A percentile compares a stretch with the other conserved stretches of the same genome.
phyloP scores from a whole-genome alignment of 495 filamentous ascomycete genomes.

The Monascus purpureus region DNA sequence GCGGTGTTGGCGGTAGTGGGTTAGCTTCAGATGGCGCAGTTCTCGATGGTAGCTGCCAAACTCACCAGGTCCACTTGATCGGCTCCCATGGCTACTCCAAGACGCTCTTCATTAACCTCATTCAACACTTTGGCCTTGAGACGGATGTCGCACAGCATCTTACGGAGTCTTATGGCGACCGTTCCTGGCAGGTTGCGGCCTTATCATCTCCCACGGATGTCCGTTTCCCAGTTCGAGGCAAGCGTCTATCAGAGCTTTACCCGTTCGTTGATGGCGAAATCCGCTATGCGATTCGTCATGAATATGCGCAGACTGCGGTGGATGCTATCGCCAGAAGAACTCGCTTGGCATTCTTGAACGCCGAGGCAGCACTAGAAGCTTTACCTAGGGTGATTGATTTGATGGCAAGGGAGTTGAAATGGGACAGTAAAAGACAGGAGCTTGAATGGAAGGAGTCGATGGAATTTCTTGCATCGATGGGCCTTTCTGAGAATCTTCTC shows the following conservation, averaged over 20 bases:
- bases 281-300: conserved; percentile 75
- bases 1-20: conserved; percentile 52
- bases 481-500: conserved; percentile 64
- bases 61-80: conserved; percentile 76
- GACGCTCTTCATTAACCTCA: conserved; percentile 95
- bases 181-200: conserved; percentile 88
- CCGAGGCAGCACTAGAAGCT: conserved; percentile 85
- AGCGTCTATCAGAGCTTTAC: conserved; percentile 69
- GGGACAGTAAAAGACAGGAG: conserved; percentile 62
- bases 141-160: conserved; percentile 91
- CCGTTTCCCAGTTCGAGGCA: conserved; percentile 79
- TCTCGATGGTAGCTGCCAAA: conserved; percentile 80
- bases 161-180: conserved; percentile 79
- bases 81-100: conserved; percentile 91
- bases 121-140: conserved; percentile 93
- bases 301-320: conserved; percentile 88
- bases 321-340: conserved; percentile 85
- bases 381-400: conserved; percentile 82
- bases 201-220: conserved; percentile 66
- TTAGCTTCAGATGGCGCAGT: conserved; percentile 56
- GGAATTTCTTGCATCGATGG: conserved; percentile 70
- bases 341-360: conserved; percentile 85
- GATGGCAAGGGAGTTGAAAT: conserved; percentile 80
- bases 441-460: conserved; percentile 78
- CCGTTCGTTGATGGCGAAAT: conserved; percentile 97